Evolutionary conservation across 768 basidiomycete species (phyloP).

Genomic region (Hysterangium stoloniferum): DNA sequence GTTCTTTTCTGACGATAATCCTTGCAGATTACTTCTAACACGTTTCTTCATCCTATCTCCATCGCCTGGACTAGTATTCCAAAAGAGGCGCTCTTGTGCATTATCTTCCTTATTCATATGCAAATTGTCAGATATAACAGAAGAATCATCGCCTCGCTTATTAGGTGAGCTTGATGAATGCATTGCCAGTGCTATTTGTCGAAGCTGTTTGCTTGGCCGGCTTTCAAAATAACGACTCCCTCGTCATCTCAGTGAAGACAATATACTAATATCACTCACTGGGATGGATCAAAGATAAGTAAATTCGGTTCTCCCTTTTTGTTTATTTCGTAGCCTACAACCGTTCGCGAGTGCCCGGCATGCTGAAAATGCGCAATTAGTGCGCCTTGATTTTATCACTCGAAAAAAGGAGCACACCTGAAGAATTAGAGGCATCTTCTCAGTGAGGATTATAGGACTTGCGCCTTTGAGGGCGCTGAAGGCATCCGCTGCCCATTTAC

Average conservation of each 20-base stretch:
- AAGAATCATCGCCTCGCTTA: conserved; percentile 17
- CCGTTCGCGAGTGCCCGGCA: conserved; percentile 76
- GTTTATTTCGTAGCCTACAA: conserved; percentile 74
- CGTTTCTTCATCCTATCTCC: neutral
- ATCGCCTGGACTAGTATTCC: neutral
- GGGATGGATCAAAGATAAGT: conserved; percentile 71
- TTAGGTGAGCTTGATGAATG: conserved; percentile 12
- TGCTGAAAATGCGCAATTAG: conserved; percentile 37
- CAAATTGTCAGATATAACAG: conserved; percentile 17
- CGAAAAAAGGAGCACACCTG: conserved; percentile 25
- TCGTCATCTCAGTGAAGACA: conserved; percentile 9
- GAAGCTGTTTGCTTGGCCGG: conserved; percentile 13
- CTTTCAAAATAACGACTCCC: neutral
- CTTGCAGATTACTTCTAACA: conserved; percentile 4
- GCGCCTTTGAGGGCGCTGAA: conserved; percentile 43
- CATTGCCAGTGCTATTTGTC: conserved; percentile 18
- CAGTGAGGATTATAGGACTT: conserved; percentile 45
- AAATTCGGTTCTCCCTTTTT: conserved; percentile 53
- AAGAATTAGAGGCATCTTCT: conserved; percentile 74
- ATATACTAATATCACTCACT: conserved; percentile 30
- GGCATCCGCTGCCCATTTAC: conserved; percentile 31
- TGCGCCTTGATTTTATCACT: neutral
- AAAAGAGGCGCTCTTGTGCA: conserved; percentile 9
- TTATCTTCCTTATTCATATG: conserved; percentile 26
- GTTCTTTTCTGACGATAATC: neutral